phyloP scores from a whole-genome alignment of 2,329 filamentous ascomycete genomes.

The Plectosphaerella cucumerina region DNA sequence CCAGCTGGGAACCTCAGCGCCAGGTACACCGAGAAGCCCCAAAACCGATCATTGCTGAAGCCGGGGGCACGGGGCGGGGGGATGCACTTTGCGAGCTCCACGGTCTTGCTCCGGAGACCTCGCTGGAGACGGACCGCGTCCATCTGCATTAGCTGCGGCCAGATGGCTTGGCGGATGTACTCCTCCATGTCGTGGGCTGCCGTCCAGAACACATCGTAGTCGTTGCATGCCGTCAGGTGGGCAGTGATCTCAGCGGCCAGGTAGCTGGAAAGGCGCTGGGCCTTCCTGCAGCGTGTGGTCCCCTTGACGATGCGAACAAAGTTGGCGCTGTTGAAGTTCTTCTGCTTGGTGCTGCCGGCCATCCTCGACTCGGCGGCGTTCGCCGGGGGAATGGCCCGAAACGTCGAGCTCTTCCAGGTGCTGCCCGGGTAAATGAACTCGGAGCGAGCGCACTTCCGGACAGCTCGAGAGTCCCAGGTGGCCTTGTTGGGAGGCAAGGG shows the following conservation, averaged over 20 bases:
- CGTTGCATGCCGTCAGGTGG: neutral
- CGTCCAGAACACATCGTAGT: neutral
- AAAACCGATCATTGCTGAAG: neutral
- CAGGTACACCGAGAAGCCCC: neutral
- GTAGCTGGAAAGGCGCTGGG: neutral
- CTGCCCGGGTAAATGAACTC: neutral
- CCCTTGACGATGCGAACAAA: neutral
- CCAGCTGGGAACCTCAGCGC: neutral
- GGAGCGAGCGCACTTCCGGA: neutral
- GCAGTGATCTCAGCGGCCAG: neutral
- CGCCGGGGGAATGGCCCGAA: neutral
- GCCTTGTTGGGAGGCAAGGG: no score
- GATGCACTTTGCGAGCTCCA: neutral
- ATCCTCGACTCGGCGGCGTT: neutral
- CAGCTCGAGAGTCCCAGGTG: neutral
- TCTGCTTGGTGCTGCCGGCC: neutral
- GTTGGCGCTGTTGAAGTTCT: neutral
- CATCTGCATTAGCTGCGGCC: neutral
- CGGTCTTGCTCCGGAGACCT: neutral
- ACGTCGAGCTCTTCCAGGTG: neutral
- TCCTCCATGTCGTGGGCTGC: neutral
- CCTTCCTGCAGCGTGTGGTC: neutral
- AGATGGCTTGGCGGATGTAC: neutral
- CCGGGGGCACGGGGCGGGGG: neutral
- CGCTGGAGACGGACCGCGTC: neutral